phyloP scores from a whole-genome alignment of 2,329 filamentous ascomycete species.

The Aspergillus fructus region DNA sequence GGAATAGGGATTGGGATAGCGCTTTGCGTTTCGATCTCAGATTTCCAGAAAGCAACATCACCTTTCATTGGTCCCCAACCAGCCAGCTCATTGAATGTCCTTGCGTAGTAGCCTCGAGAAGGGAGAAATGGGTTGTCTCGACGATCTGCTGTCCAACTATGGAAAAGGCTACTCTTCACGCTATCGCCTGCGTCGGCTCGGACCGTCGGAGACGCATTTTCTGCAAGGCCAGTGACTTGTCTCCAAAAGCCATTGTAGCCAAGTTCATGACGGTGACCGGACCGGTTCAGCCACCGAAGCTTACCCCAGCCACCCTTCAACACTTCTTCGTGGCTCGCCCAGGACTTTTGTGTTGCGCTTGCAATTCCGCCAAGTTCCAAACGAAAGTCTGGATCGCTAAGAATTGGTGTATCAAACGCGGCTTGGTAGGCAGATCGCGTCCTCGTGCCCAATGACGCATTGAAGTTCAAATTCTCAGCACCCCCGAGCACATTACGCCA shows the following conservation, averaged over 20 bases:
- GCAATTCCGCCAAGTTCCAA: conserved; percentile 77
- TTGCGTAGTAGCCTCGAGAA: conserved; percentile 75
- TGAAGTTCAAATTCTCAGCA: conserved; percentile 82
- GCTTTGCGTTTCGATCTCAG: conserved; percentile 78
- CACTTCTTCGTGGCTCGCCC: conserved; percentile 91
- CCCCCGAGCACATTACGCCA: conserved; percentile 93
- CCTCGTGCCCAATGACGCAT: conserved; percentile 83
- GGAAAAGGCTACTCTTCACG: conserved; percentile 82
- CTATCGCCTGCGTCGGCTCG: conserved; percentile 84
- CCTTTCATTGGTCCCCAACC: conserved; percentile 80
- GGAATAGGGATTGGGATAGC: conserved; percentile 73
- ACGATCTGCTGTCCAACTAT: conserved; percentile 76
- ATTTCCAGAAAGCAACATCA: conserved; percentile 91
- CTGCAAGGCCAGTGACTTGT: conserved; percentile 76
- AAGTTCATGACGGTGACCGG: conserved; percentile 71
- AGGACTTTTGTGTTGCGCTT: conserved; percentile 83
- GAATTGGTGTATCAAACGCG: conserved; percentile 76
- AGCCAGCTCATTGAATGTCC: conserved; percentile 78
- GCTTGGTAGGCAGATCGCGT: conserved; percentile 91
- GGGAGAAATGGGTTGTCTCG: conserved; percentile 85
- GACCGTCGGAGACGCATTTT: conserved; percentile 75
- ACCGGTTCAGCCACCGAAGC: conserved; percentile 68
- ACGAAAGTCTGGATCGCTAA: conserved; percentile 78
- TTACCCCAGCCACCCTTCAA: conserved; percentile 75
- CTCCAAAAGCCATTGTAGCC: conserved; percentile 83